Base-by-base conservation (phyloP, 768 basidiomycete species). In the Amanita rubescens region DNA sequence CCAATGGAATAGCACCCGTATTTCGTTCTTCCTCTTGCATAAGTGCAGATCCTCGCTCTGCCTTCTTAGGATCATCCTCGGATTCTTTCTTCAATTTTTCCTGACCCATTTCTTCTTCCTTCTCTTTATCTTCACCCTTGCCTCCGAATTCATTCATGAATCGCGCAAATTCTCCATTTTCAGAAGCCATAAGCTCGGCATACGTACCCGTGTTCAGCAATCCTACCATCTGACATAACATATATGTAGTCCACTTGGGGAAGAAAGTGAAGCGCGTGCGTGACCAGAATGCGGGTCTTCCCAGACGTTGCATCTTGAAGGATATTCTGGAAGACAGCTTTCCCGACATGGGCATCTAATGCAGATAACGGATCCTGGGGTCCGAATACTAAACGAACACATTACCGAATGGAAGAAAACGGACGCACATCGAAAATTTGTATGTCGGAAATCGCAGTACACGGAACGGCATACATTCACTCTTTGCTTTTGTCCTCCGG, bases 341-440 rank as follows among this genome's bases (percentile, higher is more conserved):
- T 89, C 37, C 92, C 93, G 45, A 95, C 91, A 63, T 94, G 91
- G 4, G 92, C 91, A 64, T 97, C 94, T 10, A 97, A 77, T 20
- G 92, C 92, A n/a, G 86, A 89, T 9, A 93, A 72, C 4, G 90
- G 90, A 60, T 93, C 91, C 80, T 84, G 39, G 7, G 45, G 19
- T 53, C 19, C 58, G 19, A 25, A 20, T 14, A 10, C 30, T 41
- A 5, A 32, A 25, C 42, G 24, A 37, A 2, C 10, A 25, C 14
- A 20, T 25, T 20, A 25, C 32, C 7, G 48, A 30, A 42, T 8
- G 20, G 32, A 30, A 41, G 14, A 43, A 32, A 43, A 30, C 20
- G 19, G n/a, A 57, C 75, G 25, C 55, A 76, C 78, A 61, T 96
- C 93, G 58, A 94, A 88, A 15, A 93, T 85, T 61, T 91, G 84